Evolutionary conservation across 352 stramenopile species (phyloP), one percentile per base, ranked within the genome.

Genomic region (Hyaloperonospora brassicae): DNA sequence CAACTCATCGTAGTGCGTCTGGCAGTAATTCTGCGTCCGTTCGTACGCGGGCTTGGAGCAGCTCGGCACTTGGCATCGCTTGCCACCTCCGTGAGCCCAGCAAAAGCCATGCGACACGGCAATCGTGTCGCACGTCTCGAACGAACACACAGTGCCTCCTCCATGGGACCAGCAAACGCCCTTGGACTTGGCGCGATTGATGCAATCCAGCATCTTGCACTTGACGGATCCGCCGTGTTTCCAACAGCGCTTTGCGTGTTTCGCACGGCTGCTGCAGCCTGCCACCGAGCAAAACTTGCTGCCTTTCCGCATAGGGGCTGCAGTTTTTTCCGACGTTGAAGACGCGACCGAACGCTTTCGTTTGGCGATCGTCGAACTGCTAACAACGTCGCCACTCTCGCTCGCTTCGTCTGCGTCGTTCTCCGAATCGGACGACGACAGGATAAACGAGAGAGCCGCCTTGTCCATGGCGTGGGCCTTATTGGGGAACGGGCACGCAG

Each of bases 111-210:
- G 68, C 27, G 75, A 86, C 4, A 86, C 72, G 1, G 75, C 62
- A 40, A 86, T 86, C 4, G 72, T 86, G 24, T 73, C 61, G 45
- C 75, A 86, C 17, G 52, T 56, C 21, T 62, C 57, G 47, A 79
- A 65, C 3, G 68, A 68, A 46, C 75, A 86, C 48, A 61, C 62
- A 21, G 67, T 86, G 48, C 75, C 75, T 2, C 75, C 75, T 6
- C 75, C 75, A 44, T 85, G 74, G 40, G 72, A 80, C 74, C 74
- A 85, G 55, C 74, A 85, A 1, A 85, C 69, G 48, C 74, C 70
- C 49, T 80, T 78, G 46, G 69, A 80, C 74, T 85, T 85, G 61
- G 74, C 74, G 22, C 74, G 72, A 47, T 87, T 87, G 35, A 61
- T 68, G 60, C 79, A 89, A 21, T 79, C 73, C 6, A 62, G 6